A percentile compares a stretch with the other conserved stretches of the same genome.
Evolutionary conservation across 345 rosid genomes (phyloP).

Genomic region (Dipteronia sinensis): DNA sequence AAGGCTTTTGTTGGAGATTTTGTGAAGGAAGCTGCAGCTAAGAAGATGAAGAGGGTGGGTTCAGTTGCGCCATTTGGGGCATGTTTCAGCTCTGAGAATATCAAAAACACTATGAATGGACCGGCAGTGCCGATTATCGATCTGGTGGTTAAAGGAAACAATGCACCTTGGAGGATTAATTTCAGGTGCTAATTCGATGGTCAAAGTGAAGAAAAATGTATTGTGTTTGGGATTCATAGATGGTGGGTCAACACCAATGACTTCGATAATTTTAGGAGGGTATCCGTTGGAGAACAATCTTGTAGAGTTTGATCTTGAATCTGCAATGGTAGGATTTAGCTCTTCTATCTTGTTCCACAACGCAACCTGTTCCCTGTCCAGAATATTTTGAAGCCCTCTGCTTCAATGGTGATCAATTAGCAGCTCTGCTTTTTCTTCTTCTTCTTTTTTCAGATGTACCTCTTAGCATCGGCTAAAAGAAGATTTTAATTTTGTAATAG

Average conservation of each 20-base stretch:
- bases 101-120: constrained; percentile 19
- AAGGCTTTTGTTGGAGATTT: constrained; percentile 28
- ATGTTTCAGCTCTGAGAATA: constrained; percentile 25
- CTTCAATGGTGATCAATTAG: too few relatives aligned
- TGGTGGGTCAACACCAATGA: constrained; percentile 28
- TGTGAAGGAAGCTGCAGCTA: constrained; percentile 13
- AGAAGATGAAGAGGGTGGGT: constrained; percentile 22
- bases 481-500: too few relatives aligned
- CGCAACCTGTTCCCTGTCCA: not conserved
- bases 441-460: too few relatives aligned
- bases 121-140: constrained; percentile 28
- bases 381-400: too few relatives aligned
- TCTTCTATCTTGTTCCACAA: constrained; percentile 19
- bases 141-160: constrained; percentile 22
- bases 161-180: constrained; percentile 30
- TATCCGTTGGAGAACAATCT: constrained; percentile 38
- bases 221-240: constrained; percentile 35
- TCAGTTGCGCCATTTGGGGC: constrained; percentile 30
- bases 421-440: too few relatives aligned
- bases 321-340: constrained; percentile 29
- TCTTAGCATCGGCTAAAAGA: too few relatives aligned
- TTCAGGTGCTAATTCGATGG: constrained; percentile 36
- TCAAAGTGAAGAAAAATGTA: constrained; percentile 23
- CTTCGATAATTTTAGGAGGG: constrained; percentile 34
- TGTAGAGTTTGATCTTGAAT: constrained; percentile 28